Evolutionary conservation across 257 asterid genomes (phyloP), one percentile per base, ranked within the genome.

Genomic region (Solanum stenotomum): DNA sequence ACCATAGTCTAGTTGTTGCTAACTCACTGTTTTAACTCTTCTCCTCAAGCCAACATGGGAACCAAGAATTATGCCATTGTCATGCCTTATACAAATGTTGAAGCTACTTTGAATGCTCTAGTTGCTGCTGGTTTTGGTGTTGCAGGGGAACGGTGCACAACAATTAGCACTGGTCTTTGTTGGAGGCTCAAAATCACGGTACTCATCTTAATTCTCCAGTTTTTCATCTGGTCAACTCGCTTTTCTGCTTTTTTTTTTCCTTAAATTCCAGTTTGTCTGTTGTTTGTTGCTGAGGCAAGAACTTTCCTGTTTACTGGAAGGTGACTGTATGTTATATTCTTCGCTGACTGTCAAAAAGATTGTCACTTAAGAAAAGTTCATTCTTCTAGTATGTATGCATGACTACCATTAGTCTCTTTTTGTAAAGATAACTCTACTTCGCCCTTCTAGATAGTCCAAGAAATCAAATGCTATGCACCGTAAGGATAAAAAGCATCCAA

Each of bases 111-210:
- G 88, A 97, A 97, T 90, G 98, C 98, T 91, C 89, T 95, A 90
- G 88, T 93, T 85, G 98, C 99, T 22, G 98, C 98, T 91, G 98
- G 98, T 88, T 95, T 88, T 88, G 99, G 99, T 86, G 98, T 98
- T 87, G 98, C 99, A 70, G 99, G 98, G 42, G 98, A 95, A 90
- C 91, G 98, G 89, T 95, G 99, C 92, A 95, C 95, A 98, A 98
- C 99, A 25, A 93, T 97, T 88, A 97, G 98, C 94, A 94, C 98
- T 18, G 88, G 96, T 96, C 56, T 96, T 96, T 88, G 98, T 95
- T 89, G 99, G 99, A 87, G 98, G 93, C 89, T 95, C 99, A 67
- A 95, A 91, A 89, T 90, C 92, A 29, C 95, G 98, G 99, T 95
- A 94, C 52, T 22, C 52, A 37, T 75, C 9, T 35, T 22, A 35